Evolutionary conservation across 2,329 filamentous ascomycete genomes (phyloP).

Genomic region (Fusarium nelsonii): DNA sequence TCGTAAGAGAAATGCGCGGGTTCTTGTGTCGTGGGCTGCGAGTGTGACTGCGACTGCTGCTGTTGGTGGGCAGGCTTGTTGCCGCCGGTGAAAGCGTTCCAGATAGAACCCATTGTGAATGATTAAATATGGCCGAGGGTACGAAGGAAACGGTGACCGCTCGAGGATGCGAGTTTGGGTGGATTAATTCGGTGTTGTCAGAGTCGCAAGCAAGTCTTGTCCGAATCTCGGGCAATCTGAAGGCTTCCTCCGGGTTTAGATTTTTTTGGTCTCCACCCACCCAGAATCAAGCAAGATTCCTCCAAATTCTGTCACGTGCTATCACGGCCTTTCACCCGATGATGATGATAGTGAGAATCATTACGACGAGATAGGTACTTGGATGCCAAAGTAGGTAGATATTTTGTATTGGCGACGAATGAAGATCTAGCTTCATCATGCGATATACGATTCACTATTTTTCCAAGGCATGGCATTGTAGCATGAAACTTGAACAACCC

Average conservation of each 20-base stretch:
- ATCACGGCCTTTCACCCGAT: constrained; percentile 13
- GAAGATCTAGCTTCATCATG: not conserved
- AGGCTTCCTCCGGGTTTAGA: constrained; percentile 44
- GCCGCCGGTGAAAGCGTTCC: constrained; percentile 72
- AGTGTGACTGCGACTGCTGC: constrained; percentile 56
- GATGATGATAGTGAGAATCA: not conserved
- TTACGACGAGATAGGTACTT: not conserved
- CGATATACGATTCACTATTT: not conserved
- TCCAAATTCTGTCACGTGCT: constrained; percentile 36
- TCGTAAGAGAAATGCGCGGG: constrained; percentile 73
- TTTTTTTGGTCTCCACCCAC: constrained; percentile 49
- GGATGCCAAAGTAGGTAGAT: not conserved
- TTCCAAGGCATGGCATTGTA: not conserved
- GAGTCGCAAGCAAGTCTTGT: constrained; percentile 45
- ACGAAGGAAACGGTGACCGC: constrained; percentile 20
- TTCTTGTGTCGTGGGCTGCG: constrained; percentile 57
- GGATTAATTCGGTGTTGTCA: constrained; percentile 33
- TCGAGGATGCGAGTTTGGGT: constrained; percentile 33
- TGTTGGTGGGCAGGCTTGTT: constrained; percentile 61
- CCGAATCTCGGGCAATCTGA: constrained; percentile 45
- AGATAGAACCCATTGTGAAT: constrained; percentile 67
- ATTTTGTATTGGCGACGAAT: not conserved
- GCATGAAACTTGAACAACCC: not conserved
- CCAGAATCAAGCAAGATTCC: constrained; percentile 33
- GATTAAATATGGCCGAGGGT: constrained; percentile 19